Percentiles rank a stretch among this genome's conserved stretches.
Evolutionary conservation across 805 yeast genomes (phyloP).

Genomic region (Candida sithepensis): DNA sequence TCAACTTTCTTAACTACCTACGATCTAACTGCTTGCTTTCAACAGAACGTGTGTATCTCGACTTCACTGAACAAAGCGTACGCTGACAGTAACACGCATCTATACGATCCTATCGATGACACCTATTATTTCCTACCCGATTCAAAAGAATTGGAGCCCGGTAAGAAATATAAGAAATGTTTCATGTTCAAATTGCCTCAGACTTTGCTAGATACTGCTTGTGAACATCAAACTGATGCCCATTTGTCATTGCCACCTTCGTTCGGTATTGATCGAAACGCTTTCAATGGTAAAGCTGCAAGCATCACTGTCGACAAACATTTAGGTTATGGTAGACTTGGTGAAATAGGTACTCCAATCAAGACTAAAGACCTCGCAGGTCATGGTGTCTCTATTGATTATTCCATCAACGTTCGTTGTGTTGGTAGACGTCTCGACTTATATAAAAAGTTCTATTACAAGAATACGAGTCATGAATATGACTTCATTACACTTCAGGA

Average conservation of each 20-base stretch:
- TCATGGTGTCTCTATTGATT: constrained; percentile 41
- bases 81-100: not conserved
- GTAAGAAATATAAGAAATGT: constrained; percentile 48
- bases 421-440: constrained; percentile 41
- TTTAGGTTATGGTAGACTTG: constrained; percentile 53
- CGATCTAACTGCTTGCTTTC: constrained; percentile 51
- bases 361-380: constrained; percentile 43
- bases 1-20: constrained; percentile 44
- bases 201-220: constrained; percentile 47
- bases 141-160: constrained; percentile 43
- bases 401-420: constrained; percentile 51
- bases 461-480: constrained; percentile 17
- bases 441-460: constrained; percentile 20
- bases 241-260: constrained; percentile 40
- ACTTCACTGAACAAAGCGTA: not conserved
- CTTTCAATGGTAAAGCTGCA: constrained; percentile 21
- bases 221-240: constrained; percentile 38
- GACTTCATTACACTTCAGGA: constrained; percentile 23
- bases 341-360: constrained; percentile 50
- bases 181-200: constrained; percentile 56
- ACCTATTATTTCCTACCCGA: constrained; percentile 39
- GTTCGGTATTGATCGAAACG: constrained; percentile 33
- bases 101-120: constrained; percentile 25
- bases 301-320: constrained; percentile 31
- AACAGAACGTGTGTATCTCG: constrained; percentile 27